Evolutionary conservation across 2,329 filamentous ascomycete species (phyloP), one percentile per base, ranked within the genome.

Genomic region (Annulohypoxylon truncatum): DNA sequence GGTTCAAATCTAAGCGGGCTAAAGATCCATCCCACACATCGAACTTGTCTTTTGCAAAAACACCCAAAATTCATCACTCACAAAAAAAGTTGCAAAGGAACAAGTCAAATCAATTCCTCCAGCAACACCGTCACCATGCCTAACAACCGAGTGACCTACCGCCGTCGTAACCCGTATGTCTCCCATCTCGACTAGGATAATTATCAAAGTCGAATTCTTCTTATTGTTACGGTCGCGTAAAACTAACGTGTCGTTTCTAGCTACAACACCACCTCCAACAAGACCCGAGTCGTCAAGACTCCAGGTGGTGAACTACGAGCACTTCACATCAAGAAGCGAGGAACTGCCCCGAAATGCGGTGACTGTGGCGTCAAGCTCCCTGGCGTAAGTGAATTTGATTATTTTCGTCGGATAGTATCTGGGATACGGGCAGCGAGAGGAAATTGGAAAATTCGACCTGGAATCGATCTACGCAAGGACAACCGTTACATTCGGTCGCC

Each of bases 321-420:
- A 82, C 92, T 98, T 78, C 95, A 99, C 91, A 94, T 97, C 88
- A 98, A 98, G 92, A 99, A 99, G 93, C 92, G 91, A 83, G 96
- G 94, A 78, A 97, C 94, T 82, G 92, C 94, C 73, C 96, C 96
- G 81, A 99, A 99, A 89, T 99, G 96, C 83, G 93, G 96, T 89
- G 96, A 99, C 89, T 99, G 96, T 82, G 96, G 96, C 81, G 90
- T 89, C 87, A 98, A 98, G 88, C 92, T 99, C 79, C 90, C 93
- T 81, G 96, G 96, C 84, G 94, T 99, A 93, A 92, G 94, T 96
- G 5, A 20, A 40, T 54, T 48, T 20, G 10, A 12, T 28, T 35
- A 42, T 51, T 44, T 44, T 46, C 26, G 6, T 58, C 18, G 20
- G 18, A 46, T 60, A 31, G 13, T 28, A 54, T 12, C 33, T 10